Evolutionary conservation across 1,139 yeast species (phyloP).

Genomic region (Saccharomyces pastorianus): DNA sequence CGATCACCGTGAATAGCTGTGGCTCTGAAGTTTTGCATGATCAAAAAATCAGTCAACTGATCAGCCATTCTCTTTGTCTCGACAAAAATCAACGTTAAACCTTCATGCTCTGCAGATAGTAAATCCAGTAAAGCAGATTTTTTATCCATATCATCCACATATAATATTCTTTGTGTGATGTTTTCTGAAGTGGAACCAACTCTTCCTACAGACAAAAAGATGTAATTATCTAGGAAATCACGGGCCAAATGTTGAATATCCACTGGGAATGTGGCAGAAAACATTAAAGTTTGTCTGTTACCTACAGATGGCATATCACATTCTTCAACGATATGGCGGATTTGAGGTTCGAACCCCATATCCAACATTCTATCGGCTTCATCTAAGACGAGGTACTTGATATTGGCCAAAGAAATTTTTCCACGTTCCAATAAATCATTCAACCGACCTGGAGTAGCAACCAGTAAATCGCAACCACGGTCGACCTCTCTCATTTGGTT

Average conservation of each 20-base stretch:
- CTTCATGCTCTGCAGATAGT: conserved; percentile 59
- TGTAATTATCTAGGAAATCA: conserved; percentile 89
- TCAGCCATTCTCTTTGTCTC: conserved; percentile 99
- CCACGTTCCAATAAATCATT: conserved; percentile 93
- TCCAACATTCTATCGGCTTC: conserved; percentile 99
- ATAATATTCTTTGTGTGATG: conserved; percentile 84
- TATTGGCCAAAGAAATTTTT: conserved; percentile 75
- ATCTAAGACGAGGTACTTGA: conserved; percentile 87
- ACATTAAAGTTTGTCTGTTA: conserved; percentile 92
- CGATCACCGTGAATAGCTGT: conserved; percentile 98
- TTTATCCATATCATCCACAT: conserved; percentile 92
- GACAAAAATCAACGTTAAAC: conserved; percentile 85
- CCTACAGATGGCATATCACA: conserved; percentile 92
- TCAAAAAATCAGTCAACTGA: conserved; percentile 80
- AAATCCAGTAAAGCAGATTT: conserved; percentile 83
- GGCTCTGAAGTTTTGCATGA: conserved; percentile 84
- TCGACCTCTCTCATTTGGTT: conserved; percentile 79
- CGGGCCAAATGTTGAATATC: conserved; percentile 94
- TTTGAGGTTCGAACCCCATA: conserved; percentile 99
- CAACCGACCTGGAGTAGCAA: conserved; percentile 98
- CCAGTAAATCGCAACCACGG: conserved; percentile 88
- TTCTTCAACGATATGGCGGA: conserved; percentile 92
- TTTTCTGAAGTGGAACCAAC: conserved; percentile 96
- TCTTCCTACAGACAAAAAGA: conserved; percentile 93
- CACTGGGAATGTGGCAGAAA: conserved; percentile 96